Evolutionary conservation across 495 filamentous ascomycete species (phyloP).

Genomic region (Cenococcum geophilum): DNA sequence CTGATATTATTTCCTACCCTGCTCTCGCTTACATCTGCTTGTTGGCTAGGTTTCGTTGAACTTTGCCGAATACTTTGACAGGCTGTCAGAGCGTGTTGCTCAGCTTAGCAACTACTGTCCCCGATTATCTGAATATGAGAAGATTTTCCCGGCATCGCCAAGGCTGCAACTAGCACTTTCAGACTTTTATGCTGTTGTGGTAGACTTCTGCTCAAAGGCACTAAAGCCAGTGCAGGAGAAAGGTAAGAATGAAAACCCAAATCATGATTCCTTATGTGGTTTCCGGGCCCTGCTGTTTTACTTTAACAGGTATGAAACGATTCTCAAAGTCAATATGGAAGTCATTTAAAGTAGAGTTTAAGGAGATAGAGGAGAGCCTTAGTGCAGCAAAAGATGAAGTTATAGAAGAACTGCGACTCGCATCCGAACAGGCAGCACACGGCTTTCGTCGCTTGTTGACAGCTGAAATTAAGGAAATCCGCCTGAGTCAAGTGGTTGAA

Average conservation of each 20-base stretch:
- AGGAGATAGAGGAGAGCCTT: slow-evolving; percentile 23
- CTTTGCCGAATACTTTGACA: slow-evolving; percentile 23
- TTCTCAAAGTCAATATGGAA: slow-evolving; percentile 25
- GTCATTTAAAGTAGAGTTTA: slow-evolving; percentile 20
- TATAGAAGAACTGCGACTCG: slow-evolving; percentile 18
- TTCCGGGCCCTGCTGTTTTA: slow-evolving; percentile 9
- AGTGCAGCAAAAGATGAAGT: slow-evolving; percentile 23
- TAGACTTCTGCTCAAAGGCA: slow-evolving; percentile 21
- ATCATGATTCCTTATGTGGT: slow-evolving; percentile 5
- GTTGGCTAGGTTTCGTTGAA: slow-evolving; percentile 19
- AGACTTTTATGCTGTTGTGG: slow-evolving; percentile 19
- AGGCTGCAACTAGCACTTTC: slow-evolving; percentile 22
- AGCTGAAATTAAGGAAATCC: slow-evolving; percentile 21
- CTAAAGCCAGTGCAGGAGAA: slow-evolving; percentile 17
- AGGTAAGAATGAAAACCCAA: slow-evolving; percentile 16
- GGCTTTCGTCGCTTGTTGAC: slow-evolving; percentile 15
- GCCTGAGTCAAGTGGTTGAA: slow-evolving; percentile 10
- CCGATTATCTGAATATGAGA: slow-evolving; percentile 22
- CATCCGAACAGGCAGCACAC: slow-evolving; percentile 20
- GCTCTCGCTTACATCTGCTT: slow-evolving; percentile 9
- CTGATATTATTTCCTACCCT: slow-evolving; percentile 6
- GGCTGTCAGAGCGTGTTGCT: slow-evolving; percentile 20
- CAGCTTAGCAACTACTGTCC: slow-evolving; percentile 25
- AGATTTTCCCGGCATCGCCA: slow-evolving; percentile 17
- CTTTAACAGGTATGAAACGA: slow-evolving; percentile 20